Percentiles rank a stretch among this genome's conserved stretches.
Conservation (phyloP, 179 eudicot genomes). For the Corrigiola litoralis region DNA sequence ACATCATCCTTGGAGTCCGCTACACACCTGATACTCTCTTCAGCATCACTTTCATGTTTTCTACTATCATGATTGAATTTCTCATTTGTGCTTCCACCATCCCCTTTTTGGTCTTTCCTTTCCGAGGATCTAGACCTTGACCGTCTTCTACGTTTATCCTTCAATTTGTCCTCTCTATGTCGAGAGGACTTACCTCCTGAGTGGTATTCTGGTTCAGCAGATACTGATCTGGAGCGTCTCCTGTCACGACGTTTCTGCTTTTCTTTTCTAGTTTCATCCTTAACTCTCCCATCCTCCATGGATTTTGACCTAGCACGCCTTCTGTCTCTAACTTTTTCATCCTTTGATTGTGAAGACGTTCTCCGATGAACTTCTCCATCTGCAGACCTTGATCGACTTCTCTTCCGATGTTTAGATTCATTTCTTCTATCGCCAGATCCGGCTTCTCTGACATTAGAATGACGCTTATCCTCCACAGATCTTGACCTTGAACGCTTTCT, state of each 20-base stretch:
- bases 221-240: conserved; percentile 67
- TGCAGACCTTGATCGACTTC: conserved; percentile 34
- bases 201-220: conserved; percentile 47
- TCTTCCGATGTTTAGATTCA: conserved; percentile 19
- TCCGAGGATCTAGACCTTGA: conserved; percentile 60
- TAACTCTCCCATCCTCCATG: conserved; percentile 24
- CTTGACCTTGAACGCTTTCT: conserved; percentile 57
- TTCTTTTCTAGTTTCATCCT: conserved; percentile 39
- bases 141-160: conserved; percentile 43
- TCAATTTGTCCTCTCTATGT: conserved; percentile 35
- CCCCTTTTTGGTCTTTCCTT: conserved; percentile 22
- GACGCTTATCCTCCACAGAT: conserved; percentile 33
- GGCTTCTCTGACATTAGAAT: conserved; percentile 26
- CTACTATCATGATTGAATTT: conserved; percentile 25
- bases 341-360: conserved; percentile 15
- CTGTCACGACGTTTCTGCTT: conserved; percentile 45
- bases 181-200: conserved; percentile 45
- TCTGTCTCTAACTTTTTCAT: conserved; percentile 23
- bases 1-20: conserved; percentile 24
- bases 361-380: conserved; percentile 23
- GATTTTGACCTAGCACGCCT: conserved; percentile 37
- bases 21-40: conserved; percentile 14
- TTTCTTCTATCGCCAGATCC: conserved; percentile 17
- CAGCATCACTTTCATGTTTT: conserved; percentile 36
- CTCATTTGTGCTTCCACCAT: conserved; percentile 27